Conservation (phyloP, 371 early-diverging fungal genomes). For the Rhizopus microsporus region DNA sequence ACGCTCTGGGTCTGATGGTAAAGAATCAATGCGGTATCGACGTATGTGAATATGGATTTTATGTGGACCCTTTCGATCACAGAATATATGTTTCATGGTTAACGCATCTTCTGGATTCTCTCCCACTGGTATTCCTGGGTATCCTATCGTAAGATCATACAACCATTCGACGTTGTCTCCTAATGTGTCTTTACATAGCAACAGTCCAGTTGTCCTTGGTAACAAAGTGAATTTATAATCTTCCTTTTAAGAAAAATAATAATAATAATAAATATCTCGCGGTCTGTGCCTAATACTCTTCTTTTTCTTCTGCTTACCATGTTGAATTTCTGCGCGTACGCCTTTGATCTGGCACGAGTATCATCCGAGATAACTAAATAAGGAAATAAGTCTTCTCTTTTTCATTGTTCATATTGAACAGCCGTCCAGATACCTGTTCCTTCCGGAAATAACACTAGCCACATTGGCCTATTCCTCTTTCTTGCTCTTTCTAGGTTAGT, state of each 20-base stretch:
- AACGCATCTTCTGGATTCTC: conserved; percentile 78
- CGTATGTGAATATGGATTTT: conserved; percentile 78
- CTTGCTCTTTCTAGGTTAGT: conserved; percentile 36
- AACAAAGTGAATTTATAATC: conserved; percentile 66
- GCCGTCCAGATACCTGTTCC: conserved; percentile 63
- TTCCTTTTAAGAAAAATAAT: conserved; percentile 24
- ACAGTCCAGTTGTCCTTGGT: conserved; percentile 80
- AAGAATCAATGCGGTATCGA: conserved; percentile 58
- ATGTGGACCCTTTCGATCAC: conserved; percentile 67
- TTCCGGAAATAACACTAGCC: conserved; percentile 92
- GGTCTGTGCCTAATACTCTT: background rate
- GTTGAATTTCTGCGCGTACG: conserved; percentile 54
- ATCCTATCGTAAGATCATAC: conserved; percentile 87
- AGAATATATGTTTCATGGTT: conserved; percentile 69
- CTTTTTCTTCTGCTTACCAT: conserved; percentile 42
- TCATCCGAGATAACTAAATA: conserved; percentile 51
- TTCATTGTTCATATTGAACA: background rate
- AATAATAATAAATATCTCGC: background rate
- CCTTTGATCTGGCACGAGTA: conserved; percentile 49
- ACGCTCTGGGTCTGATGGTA: conserved; percentile 63
- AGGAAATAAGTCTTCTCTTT: background rate
- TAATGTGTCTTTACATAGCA: conserved; percentile 61
- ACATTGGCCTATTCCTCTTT: conserved; percentile 59
- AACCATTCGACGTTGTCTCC: conserved; percentile 66
- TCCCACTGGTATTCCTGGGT: conserved; percentile 74